These are phyloP conservation scores for Aschersonia sp. DNA, from an alignment of 2,329 filamentous ascomycete species.

Conservation along the genomic window DNA sequence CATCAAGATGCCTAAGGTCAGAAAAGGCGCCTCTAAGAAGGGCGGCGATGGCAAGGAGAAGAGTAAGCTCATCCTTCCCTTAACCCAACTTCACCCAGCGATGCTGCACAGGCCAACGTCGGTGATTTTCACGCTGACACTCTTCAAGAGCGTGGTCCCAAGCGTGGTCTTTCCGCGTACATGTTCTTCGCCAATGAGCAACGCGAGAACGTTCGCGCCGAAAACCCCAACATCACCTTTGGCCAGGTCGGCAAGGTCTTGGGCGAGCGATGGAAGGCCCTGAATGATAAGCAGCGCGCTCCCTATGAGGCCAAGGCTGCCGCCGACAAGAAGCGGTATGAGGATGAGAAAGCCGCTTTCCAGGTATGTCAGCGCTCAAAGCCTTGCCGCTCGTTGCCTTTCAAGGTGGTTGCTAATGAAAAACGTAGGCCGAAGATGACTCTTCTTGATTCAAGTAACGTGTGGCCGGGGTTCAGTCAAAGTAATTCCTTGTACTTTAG, in stretches of 20 bases:
- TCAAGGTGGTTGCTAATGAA: neutral
- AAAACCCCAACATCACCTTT: slow-evolving; percentile 96
- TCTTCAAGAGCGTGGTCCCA: slow-evolving; percentile 46
- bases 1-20: slow-evolving; percentile 44
- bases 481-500: slow-evolving; percentile 5
- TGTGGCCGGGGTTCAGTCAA: slow-evolving; percentile 2
- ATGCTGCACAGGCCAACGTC: slow-evolving; percentile 2
- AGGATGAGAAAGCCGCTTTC: slow-evolving; percentile 93
- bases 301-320: slow-evolving; percentile 97
- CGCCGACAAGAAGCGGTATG: slow-evolving; percentile 96
- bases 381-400: neutral
- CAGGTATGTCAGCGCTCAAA: slow-evolving; percentile 42
- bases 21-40: slow-evolving; percentile 38
- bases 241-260: slow-evolving; percentile 98
- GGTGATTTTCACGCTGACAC: slow-evolving; percentile 18
- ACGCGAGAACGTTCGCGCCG: slow-evolving; percentile 93
- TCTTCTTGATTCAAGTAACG: slow-evolving; percentile 17
- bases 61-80: slow-evolving; percentile 26
- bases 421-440: slow-evolving; percentile 41
- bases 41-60: slow-evolving; percentile 37
- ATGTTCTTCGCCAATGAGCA: slow-evolving; percentile 99
- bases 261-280: slow-evolving; percentile 95
- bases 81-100: neutral
- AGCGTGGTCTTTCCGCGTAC: slow-evolving; percentile 98
- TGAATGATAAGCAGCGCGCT: slow-evolving; percentile 80